Evolutionary conservation across 192 early-diverging fungal genomes (phyloP), one percentile per base, ranked within the genome.

Genomic region (Chytriomyces confervae): DNA sequence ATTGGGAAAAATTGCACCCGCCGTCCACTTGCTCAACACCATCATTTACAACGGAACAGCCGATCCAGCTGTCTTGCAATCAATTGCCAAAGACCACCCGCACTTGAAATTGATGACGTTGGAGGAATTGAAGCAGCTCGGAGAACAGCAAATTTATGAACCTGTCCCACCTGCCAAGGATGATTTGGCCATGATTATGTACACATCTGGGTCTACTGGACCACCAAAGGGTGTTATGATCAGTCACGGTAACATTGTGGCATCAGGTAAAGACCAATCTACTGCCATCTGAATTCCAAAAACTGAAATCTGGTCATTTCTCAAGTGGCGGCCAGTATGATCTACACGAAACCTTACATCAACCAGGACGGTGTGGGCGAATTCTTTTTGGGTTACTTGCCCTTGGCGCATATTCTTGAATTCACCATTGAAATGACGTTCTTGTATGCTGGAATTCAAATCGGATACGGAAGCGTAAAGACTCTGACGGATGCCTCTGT

Each of bases 321-420:
- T 36, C 36, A 36, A 45, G 67, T 71, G 47, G n/a, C 89, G 72
- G 84, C 61, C 23, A 61, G 24, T 44, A 71, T 79, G 64, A 78
- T 92, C 66, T 79, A 36, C 67, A 20, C 29, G 60, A 93, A 95
- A 83, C 83, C 60, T 89, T 93, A 61, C 45, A 69, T 96, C 77
- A 81, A 91, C 45, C 89, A n/a, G 7, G 95, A 71, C 13, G 64
- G 79, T 13, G 80, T 36, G 3, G 36, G 36, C 36, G 36, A 81
- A 7, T 53, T 48, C 10, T 84, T 79, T 77, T 76, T 84, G 60
- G 63, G 68, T 5, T 97, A 95, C 73, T 83, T 97, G 77, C 96
- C 96, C 20, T 85, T 95, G 51, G 93, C 95, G 72, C 96, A 98
- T 77, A 91, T 97, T 44, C 83, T 97, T 57, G 95, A 96, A 84